Evolutionary conservation across 2,329 filamentous ascomycete genomes (phyloP), one percentile per base, ranked within the genome.

Genomic region (Sclerotinia subarctica): DNA sequence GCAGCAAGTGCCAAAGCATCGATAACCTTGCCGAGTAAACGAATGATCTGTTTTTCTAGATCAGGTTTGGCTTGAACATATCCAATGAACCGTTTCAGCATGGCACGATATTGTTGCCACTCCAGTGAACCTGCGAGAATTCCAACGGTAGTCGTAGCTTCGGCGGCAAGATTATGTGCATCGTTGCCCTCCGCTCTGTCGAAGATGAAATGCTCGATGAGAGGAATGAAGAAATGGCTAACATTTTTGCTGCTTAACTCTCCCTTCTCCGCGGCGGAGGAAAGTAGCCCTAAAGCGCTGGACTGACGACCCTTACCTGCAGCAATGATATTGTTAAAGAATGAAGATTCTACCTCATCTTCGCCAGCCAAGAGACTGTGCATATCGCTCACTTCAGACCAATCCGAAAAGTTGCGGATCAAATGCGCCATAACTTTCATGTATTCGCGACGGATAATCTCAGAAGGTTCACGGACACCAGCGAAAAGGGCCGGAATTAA

Each of bases 141-240:
- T 2, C 91, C 90, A 69, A 99, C 90, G 0, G 93, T 90, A 13
- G 84, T 86, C n/a, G 93, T 90, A 6, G 94, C 89, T 78, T 97
- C 93, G 21, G 93, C 93, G 62, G 93, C 89, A 65, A 98, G 83
- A 62, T 93, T 94, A 73, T 96, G 91, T 47, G 93, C 93, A 77
- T 97, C 93, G 29, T 78, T 82, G 11, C 84, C 83, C 59, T 93
- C 91, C 5, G 86, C 87, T 69, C 90, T 88, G 69, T 93, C 90
- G 76, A 97, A 94, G 32, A 97, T 90, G 76, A 97, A 98, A 77
- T 97, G 94, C 76, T 99, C 95, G 13, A 98, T 83, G 26, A 99
- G 83, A 0, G 95, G 96, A 52, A 99, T 86, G 76, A 98, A 92
- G 75, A 97, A 91, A 24, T 94, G 90, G 69, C 90, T 89, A 71